A percentile compares a stretch with the other conserved stretches of the same genome.
Conservation (phyloP, 768 basidiomycete genomes). For the Collybiopsis confluens region DNA sequence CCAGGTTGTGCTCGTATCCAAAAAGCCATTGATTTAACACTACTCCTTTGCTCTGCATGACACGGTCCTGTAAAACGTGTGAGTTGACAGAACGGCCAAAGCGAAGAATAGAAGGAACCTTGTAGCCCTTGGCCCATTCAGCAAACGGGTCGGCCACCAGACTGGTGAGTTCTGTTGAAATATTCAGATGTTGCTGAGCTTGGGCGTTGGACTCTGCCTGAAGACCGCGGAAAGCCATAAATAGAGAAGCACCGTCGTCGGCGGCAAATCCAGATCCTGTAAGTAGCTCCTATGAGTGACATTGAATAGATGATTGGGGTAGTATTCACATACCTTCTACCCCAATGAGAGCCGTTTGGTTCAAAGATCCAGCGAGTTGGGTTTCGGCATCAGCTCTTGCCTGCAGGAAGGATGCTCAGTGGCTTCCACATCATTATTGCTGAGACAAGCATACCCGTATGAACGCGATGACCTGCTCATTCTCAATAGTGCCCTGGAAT, state of each 20-base stretch:
- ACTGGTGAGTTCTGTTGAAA: conserved; percentile 71
- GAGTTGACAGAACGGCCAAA: conserved; percentile 5
- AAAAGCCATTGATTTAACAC: conserved; percentile 65
- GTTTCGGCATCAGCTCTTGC: conserved; percentile 70
- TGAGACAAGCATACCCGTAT: conserved; percentile 58
- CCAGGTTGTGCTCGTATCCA: conserved; percentile 65
- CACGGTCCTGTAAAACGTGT: conserved; percentile 44
- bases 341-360: conserved; percentile 43
- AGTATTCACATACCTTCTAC: conserved; percentile 36
- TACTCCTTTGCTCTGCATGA: conserved; percentile 52
- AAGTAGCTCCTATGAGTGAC: conserved; percentile 1
- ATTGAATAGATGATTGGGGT: conserved; percentile 10
- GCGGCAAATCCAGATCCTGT: conserved; percentile 62
- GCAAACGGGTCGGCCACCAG: conserved; percentile 80
- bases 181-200: conserved; percentile 67
- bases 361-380: conserved; percentile 56
- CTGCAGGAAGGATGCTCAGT: conserved; percentile 31
- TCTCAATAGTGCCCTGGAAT: conserved; percentile 72
- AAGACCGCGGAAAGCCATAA: conserved; percentile 75
- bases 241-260: conserved; percentile 84
- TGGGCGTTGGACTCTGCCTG: conserved; percentile 69
- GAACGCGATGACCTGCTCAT: conserved; percentile 79
- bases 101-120: conserved; percentile 35
- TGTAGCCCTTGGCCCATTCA: conserved; percentile 73
- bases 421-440: not conserved